Base-by-base conservation (phyloP, 768 basidiomycete genomes). In the Termitomyces sp. region DNA sequence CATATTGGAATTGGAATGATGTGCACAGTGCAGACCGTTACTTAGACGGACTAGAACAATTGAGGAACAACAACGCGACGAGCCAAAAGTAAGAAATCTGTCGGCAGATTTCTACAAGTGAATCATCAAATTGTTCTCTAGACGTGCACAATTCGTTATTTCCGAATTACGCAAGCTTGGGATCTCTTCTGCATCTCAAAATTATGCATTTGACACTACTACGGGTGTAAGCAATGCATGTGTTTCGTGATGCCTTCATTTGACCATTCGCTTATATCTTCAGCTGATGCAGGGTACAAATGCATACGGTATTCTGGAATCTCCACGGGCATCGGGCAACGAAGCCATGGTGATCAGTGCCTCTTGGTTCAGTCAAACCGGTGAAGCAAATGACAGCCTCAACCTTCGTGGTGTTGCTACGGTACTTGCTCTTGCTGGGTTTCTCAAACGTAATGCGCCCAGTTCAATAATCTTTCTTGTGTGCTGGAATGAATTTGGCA, bases 341-440 rank as follows among this genome's bases (percentile, higher is more conserved):
- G 96, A 99, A 72, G 90, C 93, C 5, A 90, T 98, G 68, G 83
- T 99, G 18, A 81, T 99, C 42, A 88, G 89, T 61, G 95, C 97
- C 1, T 91, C 94, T 6, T 97, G 95, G 94, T 64, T 86, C 5
- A 95, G 92, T 64, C 77, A 81, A 54, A 76, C 75, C 12, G 84
- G 80, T 7, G 84, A 84, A 66, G 82, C 79, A 15, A 71, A 80
- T 48, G 81, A 80, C 6, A 75, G 80, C 3, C 74, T 86, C 53
- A 99, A 99, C 68, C 73, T 95, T 45, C 81, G 97, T 31, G 97
- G 97, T 2, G 79, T 96, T 42, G 82, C 96, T 3, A 89, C 82
- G n/a, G 80, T 98, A 1, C 76, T 98, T 31, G 81, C 92, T 0
- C 74, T 99, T n/a, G 94, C 93, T 3, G 75, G 76, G 51, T 98